Evolutionary conservation across 2,329 filamentous ascomycete species (phyloP), one percentile per base, ranked within the genome.

Genomic region (Myriosclerotinia scirpicola): DNA sequence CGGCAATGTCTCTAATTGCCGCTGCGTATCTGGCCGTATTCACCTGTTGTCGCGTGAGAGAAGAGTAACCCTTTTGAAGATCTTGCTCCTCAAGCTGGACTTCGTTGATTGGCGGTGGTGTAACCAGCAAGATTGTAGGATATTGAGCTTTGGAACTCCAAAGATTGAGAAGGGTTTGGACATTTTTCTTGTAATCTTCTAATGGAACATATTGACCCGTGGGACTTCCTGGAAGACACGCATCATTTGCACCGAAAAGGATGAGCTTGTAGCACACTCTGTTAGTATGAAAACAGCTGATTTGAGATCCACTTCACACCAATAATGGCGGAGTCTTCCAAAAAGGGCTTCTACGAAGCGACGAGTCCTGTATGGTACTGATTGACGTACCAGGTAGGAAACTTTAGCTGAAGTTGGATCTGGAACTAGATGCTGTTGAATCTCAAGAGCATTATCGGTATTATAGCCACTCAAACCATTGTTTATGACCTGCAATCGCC

Each of bases 211-310:
- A 87, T 78, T 98, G 95, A 12, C 82, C 81, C 61, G 86, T 87
- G 38, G 64, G 55, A 54, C 54, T 17, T 48, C 85, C 80, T 4
- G 87, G 84, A 4, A 96, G 77, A 65, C 88, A 88, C 4, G 94
- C 89, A 78, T 98, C 95, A 76, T 99, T 98, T 72, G 95, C 92
- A 22, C 95, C 95, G 68, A 97, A 88, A 71, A 96, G 89, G 67
- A 97, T 79, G 50, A 79, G 73, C 64, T 68, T 71, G 40, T 8
- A 53, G 22, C 30, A 26, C 22, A 65, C 17, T 36, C 34, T 48
- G 36, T 52, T 40, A 59, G 38, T 46, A 58, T 38, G 42, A 26
- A 40, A 14, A 8, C 30, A 61, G 26, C 5, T 15, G 38, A 22
- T 4, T n/a, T 15, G 40, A 50, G n/a, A 42, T 12, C 5, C 26